A percentile compares a stretch with the other conserved stretches of the same genome.
These are phyloP conservation scores for Citropsis articulata DNA, from an alignment of 345 rosid species.

Conservation along the genomic window DNA sequence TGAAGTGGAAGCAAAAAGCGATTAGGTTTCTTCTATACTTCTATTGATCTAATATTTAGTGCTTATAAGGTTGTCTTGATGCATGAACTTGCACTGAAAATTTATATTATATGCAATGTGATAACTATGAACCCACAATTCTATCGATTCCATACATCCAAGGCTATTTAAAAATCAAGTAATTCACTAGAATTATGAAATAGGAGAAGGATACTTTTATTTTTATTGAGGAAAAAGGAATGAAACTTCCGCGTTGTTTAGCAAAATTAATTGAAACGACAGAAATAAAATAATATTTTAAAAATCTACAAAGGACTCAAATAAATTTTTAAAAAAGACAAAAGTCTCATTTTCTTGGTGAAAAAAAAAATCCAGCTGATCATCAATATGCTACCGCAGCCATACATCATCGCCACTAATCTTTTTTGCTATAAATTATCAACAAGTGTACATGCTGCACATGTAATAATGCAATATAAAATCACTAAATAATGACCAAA, in stretches of 20 bases:
- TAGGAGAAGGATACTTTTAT: background rate
- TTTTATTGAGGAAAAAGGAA: background rate
- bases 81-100: conserved; percentile 10
- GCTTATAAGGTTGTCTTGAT: background rate
- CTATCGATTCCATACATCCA: background rate
- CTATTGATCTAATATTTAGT: background rate
- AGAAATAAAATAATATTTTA: no score
- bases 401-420: conserved; percentile 45
- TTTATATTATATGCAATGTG: conserved; percentile 11
- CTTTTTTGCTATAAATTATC: background rate
- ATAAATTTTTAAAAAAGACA: no score
- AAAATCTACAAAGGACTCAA: no score
- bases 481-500: background rate
- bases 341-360: background rate
- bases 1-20: background rate
- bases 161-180: conserved; percentile 11
- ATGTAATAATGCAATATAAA: background rate
- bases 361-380: background rate
- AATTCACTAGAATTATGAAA: background rate
- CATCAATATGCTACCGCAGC: conserved; percentile 28
- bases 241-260: no score
- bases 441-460: background rate
- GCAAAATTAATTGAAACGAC: no score
- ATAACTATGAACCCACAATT: conserved; percentile 23
- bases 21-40: background rate